These are phyloP conservation scores for Trichoderma orchidacearum DNA, from an alignment of 495 filamentous ascomycete species.

Conservation along the genomic window DNA sequence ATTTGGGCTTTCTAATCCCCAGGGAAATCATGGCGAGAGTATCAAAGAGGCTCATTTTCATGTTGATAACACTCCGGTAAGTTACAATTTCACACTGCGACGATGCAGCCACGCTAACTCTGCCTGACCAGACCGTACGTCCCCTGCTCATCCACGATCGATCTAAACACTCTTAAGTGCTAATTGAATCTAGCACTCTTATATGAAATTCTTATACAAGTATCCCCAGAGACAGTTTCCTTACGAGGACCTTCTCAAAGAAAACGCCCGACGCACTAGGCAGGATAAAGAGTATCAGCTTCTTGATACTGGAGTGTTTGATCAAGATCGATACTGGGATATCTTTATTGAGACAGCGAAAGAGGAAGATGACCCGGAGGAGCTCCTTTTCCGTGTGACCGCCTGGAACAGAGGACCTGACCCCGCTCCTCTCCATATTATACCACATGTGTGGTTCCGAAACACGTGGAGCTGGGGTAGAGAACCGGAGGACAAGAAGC, in stretches of 20 bases:
- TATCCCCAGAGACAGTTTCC: conserved; percentile 87
- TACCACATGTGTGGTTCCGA: conserved; percentile 92
- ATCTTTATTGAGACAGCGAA: conserved; percentile 95
- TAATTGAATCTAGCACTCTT: conserved; percentile 57
- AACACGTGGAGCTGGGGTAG: conserved; percentile 94
- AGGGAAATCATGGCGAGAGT: conserved; percentile 93
- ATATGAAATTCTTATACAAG: conserved; percentile 98
- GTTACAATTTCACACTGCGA: conserved; percentile 1
- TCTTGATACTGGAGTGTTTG: conserved; percentile 78
- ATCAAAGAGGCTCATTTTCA: conserved; percentile 96
- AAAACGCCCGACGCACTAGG: conserved; percentile 64
- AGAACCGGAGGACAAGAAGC: conserved; percentile 58
- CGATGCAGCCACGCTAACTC: conserved; percentile 9
- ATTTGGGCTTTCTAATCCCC: conserved; percentile 87
- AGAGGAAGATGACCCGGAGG: conserved; percentile 76
- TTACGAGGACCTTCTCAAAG: conserved; percentile 71
- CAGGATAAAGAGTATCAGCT: conserved; percentile 81
- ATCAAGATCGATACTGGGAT: conserved; percentile 92
- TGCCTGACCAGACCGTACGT: conserved; percentile 28
- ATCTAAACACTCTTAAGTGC: conserved; percentile 5
- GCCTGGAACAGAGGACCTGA: conserved; percentile 93
- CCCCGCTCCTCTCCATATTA: conserved; percentile 77
- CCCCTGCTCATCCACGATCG: not conserved
- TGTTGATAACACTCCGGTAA: conserved; percentile 76
- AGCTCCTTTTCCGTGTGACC: conserved; percentile 86